These are phyloP conservation scores for Acanthochlamys bracteata DNA, from an alignment of 106 monocot genomes.

Conservation along the genomic window DNA sequence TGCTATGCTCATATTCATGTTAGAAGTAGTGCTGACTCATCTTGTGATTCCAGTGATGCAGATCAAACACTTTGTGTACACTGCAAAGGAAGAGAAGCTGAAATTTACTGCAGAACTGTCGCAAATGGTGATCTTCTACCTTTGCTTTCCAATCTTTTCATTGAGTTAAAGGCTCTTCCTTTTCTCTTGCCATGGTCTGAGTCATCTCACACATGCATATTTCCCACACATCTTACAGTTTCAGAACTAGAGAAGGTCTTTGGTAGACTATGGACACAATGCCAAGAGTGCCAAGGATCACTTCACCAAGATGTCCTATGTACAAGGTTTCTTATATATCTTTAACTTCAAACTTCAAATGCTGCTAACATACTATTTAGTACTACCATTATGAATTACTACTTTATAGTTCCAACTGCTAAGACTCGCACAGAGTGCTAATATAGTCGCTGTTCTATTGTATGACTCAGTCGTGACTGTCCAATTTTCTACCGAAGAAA, in stretches of 20 bases:
- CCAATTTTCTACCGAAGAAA: slow-evolving; percentile 96
- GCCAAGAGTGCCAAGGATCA: slow-evolving; percentile 99
- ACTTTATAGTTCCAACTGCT: neutral
- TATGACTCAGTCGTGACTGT: slow-evolving; percentile 70
- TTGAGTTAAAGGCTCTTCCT: neutral
- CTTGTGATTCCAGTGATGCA: slow-evolving; percentile 33
- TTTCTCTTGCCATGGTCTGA: neutral
- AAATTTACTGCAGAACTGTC: slow-evolving; percentile 91
- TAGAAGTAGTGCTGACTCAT: too few relatives aligned
- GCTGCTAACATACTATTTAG: neutral
- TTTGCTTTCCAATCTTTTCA: neutral
- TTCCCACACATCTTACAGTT: slow-evolving; percentile 34
- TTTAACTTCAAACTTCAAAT: neutral
- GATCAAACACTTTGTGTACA: slow-evolving; percentile 82
- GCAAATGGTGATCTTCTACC: slow-evolving; percentile 60
- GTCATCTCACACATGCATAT: neutral
- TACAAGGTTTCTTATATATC: slow-evolving; percentile 46
- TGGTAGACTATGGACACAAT: slow-evolving; percentile 96
- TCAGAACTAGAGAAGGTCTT: slow-evolving; percentile 83
- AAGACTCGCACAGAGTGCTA: too few relatives aligned
- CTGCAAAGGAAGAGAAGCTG: slow-evolving; percentile 98
- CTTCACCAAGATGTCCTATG: slow-evolving; percentile 98
- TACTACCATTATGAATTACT: neutral
- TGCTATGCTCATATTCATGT: too few relatives aligned
- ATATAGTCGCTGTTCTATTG: neutral